These are phyloP conservation scores for Sequoia sempervirens DNA, from an alignment of 75 land plant genomes.

Conservation along the genomic window DNA sequence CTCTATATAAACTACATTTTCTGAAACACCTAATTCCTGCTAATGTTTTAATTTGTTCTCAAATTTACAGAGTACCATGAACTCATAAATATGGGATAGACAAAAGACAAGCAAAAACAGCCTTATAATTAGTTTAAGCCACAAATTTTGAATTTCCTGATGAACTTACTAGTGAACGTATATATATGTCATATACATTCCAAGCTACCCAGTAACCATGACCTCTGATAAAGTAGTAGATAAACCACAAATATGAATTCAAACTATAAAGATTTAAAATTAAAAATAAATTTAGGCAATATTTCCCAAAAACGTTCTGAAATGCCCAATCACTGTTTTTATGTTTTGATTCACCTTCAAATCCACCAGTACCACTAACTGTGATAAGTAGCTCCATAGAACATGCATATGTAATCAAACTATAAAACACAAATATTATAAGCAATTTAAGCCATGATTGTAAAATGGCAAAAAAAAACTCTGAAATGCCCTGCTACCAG, in stretches of 20 bases:
- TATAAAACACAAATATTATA: background rate
- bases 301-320: background rate
- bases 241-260: background rate
- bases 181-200: background rate
- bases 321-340: background rate
- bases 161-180: background rate
- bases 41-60: too few relatives aligned
- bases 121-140: too few relatives aligned
- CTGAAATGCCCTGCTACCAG: background rate
- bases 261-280: background rate
- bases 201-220: background rate
- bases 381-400: background rate
- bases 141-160: background rate
- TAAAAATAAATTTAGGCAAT: background rate
- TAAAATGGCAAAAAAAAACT: background rate
- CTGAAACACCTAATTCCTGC: background rate
- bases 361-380: background rate
- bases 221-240: background rate
- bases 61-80: background rate
- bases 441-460: background rate
- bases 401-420: background rate
- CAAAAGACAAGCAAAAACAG: too few relatives aligned
- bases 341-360: background rate
- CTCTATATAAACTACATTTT: background rate
- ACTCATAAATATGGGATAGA: background rate